These are phyloP conservation scores for Pouteria glomerata DNA, from an alignment of 148 eudicot genomes.

Conservation along the genomic window DNA sequence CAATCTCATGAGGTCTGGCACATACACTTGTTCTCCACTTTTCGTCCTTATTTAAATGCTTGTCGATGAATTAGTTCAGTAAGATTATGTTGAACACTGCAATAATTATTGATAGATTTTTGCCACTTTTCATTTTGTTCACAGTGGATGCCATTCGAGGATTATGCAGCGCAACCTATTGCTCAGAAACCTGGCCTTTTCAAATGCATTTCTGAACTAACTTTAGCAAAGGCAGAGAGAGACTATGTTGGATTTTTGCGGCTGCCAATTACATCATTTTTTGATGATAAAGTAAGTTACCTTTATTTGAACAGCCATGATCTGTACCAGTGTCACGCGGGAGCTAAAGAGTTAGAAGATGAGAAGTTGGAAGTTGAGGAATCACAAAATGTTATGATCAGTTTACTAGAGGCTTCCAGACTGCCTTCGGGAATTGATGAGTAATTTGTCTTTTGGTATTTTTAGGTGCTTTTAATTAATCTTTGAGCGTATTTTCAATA, in stretches of 20 bases:
- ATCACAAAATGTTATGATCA: too few species aligned
- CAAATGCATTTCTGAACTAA: constrained; percentile 40
- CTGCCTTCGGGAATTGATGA: too few species aligned
- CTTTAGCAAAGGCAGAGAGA: constrained; percentile 45
- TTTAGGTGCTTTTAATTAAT: too few species aligned
- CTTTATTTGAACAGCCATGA: constrained; percentile 48
- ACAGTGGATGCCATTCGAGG: constrained; percentile 70
- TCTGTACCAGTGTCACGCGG: constrained; percentile 23
- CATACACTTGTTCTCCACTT: background rate
- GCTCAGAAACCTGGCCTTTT: constrained; percentile 26
- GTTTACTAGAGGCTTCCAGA: too few species aligned
- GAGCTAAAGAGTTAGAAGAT: too few species aligned
- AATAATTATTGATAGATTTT: background rate
- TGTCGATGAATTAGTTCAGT: too few species aligned
- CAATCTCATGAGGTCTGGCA: background rate
- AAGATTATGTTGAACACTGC: background rate
- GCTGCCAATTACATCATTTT: constrained; percentile 24
- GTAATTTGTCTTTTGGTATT: too few species aligned
- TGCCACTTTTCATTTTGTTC: background rate
- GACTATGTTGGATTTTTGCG: constrained; percentile 51
- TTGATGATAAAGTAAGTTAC: constrained; percentile 18
- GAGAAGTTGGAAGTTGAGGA: too few species aligned
- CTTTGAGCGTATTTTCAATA: too few species aligned
- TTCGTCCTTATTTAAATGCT: background rate
- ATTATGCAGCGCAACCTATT: constrained; percentile 53